Base-by-base conservation (phyloP, 1,284 basidiomycete species). In the Ganoderma resinaceum region DNA sequence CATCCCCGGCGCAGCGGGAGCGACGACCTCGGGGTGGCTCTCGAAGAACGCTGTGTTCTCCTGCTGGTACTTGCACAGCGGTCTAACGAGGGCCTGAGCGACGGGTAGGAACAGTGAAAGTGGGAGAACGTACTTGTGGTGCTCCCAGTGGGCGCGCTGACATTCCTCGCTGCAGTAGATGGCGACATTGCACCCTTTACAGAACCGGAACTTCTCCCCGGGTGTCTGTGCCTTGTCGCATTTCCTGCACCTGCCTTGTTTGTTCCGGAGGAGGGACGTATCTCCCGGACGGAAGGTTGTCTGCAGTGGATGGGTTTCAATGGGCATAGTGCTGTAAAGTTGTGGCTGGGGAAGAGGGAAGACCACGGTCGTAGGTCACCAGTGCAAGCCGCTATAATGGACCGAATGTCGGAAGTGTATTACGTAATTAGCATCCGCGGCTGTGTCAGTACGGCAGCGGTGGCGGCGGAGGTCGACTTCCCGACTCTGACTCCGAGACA, bases 131-230 rank as follows among this genome's bases (percentile, higher is more conserved):
- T 31, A 67, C 66, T 61, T 67, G 62, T 63, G 66, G 12, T 40
- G 33, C 18, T 57, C 55, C 58, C 66, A 67, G 35, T 63, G 61
- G n/a, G 61, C 66, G 14, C 46, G 53, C 37, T 67, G 66, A 52
- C 66, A 67, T 2, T 60, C 46, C 31, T 63, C 46, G 57, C 62
- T 60, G 62, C 62, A 67, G 37, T 67, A 67, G 20, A 67, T 57
- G 2, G 62, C 57, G 26, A 52, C 37, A 14, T 53, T n/a, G 62
- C 66, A 67, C 3, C 66, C 66, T n/a, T 59, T 63, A 31, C 66
- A 67, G 18, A 67, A 31, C 12, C 9, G n/a, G 62, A 67, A 63
- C 3, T 60, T 31, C 46, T 60, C 62, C 7, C 62, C 66, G 2
- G 58, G 43, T 33, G 37, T 52, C 52, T 55, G 61, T 3, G 52